Evolutionary conservation across 192 early-diverging fungal species (phyloP).

Genomic region (Coemansia erecta): DNA sequence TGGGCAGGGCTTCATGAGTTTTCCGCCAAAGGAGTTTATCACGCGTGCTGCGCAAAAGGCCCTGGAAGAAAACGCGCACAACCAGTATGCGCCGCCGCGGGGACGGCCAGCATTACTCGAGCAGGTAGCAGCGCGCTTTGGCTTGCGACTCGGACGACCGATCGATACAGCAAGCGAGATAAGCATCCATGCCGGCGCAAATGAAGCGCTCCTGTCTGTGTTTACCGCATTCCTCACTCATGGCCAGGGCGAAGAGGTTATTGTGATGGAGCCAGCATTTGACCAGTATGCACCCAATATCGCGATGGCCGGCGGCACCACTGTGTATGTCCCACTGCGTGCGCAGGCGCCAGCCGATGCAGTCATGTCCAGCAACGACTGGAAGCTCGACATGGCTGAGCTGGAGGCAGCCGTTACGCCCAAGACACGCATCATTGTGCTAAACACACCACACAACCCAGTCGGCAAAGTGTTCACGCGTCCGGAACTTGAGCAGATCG

Average conservation of each 20-base stretch:
- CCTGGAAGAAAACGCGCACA: conserved; percentile 60
- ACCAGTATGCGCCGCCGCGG: conserved; percentile 86
- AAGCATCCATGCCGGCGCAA: conserved; percentile 86
- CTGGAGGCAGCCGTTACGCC: conserved; percentile 70
- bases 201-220: conserved; percentile 78
- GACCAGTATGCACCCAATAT: conserved; percentile 90
- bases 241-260: conserved; percentile 72
- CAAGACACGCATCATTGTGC: conserved; percentile 80
- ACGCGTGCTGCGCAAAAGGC: conserved; percentile 70
- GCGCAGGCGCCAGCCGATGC: conserved; percentile 48
- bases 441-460: conserved; percentile 98
- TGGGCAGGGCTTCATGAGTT: conserved; percentile 89
- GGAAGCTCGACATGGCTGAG: conserved; percentile 84
- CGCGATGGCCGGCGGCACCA: conserved; percentile 81
- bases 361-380: conserved; percentile 72
- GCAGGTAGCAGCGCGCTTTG: conserved; percentile 78
- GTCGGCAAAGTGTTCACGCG: conserved; percentile 80
- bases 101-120: conserved; percentile 63
- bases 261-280: conserved; percentile 95
- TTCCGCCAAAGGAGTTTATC: conserved; percentile 85
- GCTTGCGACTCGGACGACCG: conserved; percentile 60
- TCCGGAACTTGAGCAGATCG: conserved; percentile 74
- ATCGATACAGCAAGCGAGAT: conserved; percentile 80
- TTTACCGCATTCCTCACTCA: conserved; percentile 81
- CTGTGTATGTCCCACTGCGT: conserved; percentile 81